These are phyloP conservation scores for Botrytis porri DNA, from an alignment of 2,329 filamentous ascomycete genomes.

Conservation along the genomic window DNA sequence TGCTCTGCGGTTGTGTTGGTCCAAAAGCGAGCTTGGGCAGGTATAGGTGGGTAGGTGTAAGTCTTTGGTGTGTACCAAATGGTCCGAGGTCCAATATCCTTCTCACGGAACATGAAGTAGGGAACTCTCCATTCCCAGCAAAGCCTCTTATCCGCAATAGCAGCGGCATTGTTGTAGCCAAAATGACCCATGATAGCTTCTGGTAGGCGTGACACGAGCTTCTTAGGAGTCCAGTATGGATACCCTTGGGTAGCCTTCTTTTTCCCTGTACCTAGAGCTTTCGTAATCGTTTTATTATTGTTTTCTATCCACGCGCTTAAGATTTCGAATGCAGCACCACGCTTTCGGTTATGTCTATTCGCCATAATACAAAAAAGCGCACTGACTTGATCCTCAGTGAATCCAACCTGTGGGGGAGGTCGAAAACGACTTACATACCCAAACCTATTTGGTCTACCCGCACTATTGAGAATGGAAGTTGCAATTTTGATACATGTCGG, in stretches of 20 bases:
- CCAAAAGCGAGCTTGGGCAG: neutral
- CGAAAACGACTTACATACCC: too few species aligned
- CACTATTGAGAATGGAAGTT: neutral
- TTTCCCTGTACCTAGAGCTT: too few species aligned
- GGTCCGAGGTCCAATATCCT: neutral
- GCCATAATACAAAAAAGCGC: neutral
- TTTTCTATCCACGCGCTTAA: neutral
- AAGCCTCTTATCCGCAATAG: neutral
- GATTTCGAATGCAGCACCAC: neutral
- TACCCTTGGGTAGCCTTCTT: too few species aligned
- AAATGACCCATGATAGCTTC: neutral
- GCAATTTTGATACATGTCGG: neutral
- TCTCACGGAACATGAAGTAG: neutral
- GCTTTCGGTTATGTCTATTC: neutral
- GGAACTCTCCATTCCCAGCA: neutral
- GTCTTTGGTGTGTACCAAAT: neutral
- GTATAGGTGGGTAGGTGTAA: too few species aligned
- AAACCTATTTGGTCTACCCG: neutral
- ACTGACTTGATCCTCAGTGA: neutral
- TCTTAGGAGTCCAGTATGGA: neutral
- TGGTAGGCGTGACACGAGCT: neutral
- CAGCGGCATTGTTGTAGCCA: neutral
- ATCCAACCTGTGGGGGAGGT: neutral
- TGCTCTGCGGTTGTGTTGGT: neutral
- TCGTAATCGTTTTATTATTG: neutral